These are phyloP conservation scores for Tolypocladium endophyticum DNA, from an alignment of 2,329 filamentous ascomycete species.

Conservation along the genomic window DNA sequence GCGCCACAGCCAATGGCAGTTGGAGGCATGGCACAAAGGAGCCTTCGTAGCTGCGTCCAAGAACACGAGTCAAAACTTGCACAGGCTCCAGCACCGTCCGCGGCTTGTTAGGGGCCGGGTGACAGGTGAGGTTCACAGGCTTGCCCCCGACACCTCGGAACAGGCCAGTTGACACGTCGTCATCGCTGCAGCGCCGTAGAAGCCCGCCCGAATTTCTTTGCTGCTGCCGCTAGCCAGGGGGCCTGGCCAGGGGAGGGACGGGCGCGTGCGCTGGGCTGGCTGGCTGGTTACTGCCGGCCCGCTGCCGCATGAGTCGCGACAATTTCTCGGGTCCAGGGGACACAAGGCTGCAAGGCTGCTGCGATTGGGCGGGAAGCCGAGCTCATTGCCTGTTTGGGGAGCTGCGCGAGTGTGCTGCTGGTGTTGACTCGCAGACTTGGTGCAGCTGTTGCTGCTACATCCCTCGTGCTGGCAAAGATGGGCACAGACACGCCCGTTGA, in stretches of 20 bases:
- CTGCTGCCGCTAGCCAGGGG: not conserved
- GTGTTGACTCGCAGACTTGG: no score
- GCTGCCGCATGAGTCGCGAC: not conserved
- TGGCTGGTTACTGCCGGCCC: not conserved
- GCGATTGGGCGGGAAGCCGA: not conserved
- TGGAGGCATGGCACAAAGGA: not conserved
- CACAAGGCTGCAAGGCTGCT: not conserved
- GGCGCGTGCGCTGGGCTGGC: not conserved
- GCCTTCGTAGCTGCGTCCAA: no score
- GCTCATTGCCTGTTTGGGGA: not conserved
- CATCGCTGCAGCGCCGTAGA: not conserved
- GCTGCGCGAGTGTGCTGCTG: no score
- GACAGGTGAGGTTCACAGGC: not conserved
- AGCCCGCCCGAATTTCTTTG: not conserved
- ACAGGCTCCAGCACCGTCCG: no score
- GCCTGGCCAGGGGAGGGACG: not conserved
- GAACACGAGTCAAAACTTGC: no score
- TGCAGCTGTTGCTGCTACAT: no score
- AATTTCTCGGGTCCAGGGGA: not conserved
- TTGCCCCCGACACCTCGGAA: not conserved
- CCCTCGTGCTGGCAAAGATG: no score
- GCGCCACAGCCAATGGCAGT: not conserved
- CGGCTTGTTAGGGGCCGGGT: not conserved
- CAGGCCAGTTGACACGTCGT: not conserved
- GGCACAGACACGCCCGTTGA: not conserved